Conservation (phyloP, 305 asterid species). For the Fraxinus latifolia region DNA sequence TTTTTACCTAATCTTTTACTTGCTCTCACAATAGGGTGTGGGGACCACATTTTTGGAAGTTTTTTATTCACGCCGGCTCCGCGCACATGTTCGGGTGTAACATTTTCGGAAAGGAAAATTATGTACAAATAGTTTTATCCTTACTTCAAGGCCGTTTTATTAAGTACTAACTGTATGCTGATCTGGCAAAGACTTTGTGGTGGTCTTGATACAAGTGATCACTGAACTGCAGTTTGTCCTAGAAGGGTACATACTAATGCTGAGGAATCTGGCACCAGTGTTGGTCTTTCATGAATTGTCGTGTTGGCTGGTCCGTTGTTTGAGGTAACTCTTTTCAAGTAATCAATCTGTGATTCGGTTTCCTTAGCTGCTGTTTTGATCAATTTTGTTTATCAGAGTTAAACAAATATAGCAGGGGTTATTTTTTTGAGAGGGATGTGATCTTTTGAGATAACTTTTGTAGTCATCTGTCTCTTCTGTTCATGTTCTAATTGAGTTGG, state of each 20-base stretch:
- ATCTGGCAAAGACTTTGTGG: slow-evolving; percentile 64
- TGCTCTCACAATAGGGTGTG: too few relatives aligned
- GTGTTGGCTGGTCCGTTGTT: slow-evolving; percentile 93
- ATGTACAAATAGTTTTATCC: too few relatives aligned
- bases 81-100: too few relatives aligned
- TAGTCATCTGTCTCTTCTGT: not conserved
- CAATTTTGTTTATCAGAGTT: not conserved
- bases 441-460: not conserved
- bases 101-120: too few relatives aligned
- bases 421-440: not conserved
- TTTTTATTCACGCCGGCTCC: too few relatives aligned
- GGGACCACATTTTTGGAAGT: too few relatives aligned
- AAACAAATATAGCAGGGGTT: not conserved
- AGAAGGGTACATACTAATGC: slow-evolving; percentile 63
- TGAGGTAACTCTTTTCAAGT: slow-evolving; percentile 52
- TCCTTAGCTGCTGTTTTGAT: not conserved
- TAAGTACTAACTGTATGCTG: slow-evolving; percentile 35
- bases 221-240: slow-evolving; percentile 52
- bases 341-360: not conserved
- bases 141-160: slow-evolving; percentile 4
- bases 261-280: slow-evolving; percentile 57
- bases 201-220: slow-evolving; percentile 40
- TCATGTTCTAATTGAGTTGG: not conserved
- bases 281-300: slow-evolving; percentile 77
- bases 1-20: too few relatives aligned